These are phyloP conservation scores for Fraxinus velutina DNA, from an alignment of 305 asterid species.

Conservation along the genomic window DNA sequence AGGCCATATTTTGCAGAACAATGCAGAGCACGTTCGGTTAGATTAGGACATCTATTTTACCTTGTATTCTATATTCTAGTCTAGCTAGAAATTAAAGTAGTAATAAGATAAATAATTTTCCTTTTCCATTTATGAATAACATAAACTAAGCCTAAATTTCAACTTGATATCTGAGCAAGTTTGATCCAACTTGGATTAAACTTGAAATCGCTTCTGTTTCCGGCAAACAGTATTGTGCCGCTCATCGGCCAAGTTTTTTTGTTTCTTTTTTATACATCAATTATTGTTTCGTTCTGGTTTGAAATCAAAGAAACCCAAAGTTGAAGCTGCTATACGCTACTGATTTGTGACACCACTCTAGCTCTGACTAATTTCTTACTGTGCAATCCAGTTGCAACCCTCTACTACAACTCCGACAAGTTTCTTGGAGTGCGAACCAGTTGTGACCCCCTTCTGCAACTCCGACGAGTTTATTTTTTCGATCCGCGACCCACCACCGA, in stretches of 20 bases:
- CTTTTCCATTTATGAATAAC: background rate
- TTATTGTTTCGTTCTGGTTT: background rate
- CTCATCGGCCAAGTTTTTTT: background rate
- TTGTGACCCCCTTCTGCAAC: too few species aligned
- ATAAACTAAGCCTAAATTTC: background rate
- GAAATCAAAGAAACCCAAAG: background rate
- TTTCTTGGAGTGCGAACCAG: too few species aligned
- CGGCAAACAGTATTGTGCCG: background rate
- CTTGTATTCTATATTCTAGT: background rate
- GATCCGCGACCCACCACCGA: too few species aligned
- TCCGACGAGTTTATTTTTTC: too few species aligned
- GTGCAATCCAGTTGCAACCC: too few species aligned
- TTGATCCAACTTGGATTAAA: background rate
- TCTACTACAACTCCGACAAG: too few species aligned
- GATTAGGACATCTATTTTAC: background rate
- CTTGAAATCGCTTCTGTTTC: background rate
- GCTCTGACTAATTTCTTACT: too few species aligned
- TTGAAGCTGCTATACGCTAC: background rate
- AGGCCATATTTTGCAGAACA: background rate
- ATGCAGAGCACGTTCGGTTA: background rate
- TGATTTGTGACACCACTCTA: too few species aligned
- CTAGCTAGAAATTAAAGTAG: background rate
- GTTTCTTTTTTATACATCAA: background rate
- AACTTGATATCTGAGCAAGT: background rate
- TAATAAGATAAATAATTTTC: background rate